Evolutionary conservation across 768 basidiomycete genomes (phyloP).

Genomic region (Russula abietina): DNA sequence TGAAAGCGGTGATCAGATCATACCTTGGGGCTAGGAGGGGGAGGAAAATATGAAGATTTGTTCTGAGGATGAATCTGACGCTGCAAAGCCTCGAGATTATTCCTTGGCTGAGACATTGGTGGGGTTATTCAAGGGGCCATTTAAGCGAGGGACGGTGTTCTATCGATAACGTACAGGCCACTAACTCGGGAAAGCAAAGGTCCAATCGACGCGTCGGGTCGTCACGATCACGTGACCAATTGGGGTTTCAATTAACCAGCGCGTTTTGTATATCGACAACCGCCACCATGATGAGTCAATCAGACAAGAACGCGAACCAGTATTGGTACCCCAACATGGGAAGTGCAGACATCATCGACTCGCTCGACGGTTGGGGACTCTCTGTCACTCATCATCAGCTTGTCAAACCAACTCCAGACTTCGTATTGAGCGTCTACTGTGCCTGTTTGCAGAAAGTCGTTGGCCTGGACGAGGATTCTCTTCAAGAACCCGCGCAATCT

Average conservation of each 20-base stretch:
- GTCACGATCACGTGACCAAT: constrained; percentile 7
- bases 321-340: constrained; percentile 65
- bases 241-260: neutral
- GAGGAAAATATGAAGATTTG: constrained; percentile 13
- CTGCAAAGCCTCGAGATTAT: constrained; percentile 25
- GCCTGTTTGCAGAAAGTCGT: constrained; percentile 71
- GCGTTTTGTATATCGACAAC: neutral
- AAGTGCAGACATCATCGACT: constrained; percentile 54
- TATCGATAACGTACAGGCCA: constrained; percentile 9
- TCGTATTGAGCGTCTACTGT: constrained; percentile 62
- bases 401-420: constrained; percentile 57
- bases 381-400: constrained; percentile 64
- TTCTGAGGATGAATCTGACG: constrained; percentile 14
- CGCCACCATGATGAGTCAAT: constrained; percentile 16
- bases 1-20: neutral
- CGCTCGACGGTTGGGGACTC: constrained; percentile 65
- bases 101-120: constrained; percentile 25
- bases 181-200: too few relatives aligned
- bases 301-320: constrained; percentile 27
- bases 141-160: constrained; percentile 1
- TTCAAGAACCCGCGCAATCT: constrained; percentile 54
- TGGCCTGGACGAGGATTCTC: constrained; percentile 49
- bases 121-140: neutral
- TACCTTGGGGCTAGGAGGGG: constrained; percentile 17
- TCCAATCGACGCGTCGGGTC: constrained; percentile 10